Conservation (phyloP, 176 grass and related monocot genomes). For the Eleusine coracana region DNA sequence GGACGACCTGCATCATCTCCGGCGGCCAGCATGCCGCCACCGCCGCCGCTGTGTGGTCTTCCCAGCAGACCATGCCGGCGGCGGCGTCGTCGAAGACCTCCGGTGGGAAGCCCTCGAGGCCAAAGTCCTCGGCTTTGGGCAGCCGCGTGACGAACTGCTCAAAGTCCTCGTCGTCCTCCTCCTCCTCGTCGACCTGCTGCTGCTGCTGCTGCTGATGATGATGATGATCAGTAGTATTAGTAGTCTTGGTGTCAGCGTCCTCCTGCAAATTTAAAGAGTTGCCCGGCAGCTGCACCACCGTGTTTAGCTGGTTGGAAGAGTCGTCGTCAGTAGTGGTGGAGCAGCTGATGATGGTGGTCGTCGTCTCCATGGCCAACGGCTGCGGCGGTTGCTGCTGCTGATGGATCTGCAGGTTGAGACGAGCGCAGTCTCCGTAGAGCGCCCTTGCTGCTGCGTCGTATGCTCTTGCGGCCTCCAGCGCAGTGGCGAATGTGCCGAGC, state of each 20-base stretch:
- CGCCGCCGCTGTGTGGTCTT: not conserved
- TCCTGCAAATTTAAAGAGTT: no score
- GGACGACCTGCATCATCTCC: not conserved
- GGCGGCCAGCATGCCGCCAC: not conserved
- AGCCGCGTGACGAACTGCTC: constrained; percentile 68
- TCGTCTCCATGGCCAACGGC: no score
- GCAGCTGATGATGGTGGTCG: no score
- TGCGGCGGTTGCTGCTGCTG: no score
- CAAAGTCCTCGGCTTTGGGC: constrained; percentile 90
- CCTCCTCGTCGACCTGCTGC: not conserved
- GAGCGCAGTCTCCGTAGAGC: constrained; percentile 74
- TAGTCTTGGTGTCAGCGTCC: no score
- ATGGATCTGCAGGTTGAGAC: constrained; percentile 49
- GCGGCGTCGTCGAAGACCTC: constrained; percentile 60
- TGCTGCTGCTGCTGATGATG: no score
- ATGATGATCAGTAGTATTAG: no score
- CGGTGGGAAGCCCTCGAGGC: constrained; percentile 71
- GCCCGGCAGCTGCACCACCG: no score
- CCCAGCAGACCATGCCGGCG: constrained; percentile 39
- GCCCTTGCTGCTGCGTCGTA: constrained; percentile 58
- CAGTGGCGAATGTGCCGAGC: constrained; percentile 73
- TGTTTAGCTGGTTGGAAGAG: no score
- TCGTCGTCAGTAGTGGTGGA: no score
- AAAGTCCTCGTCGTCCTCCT: constrained; percentile 42
- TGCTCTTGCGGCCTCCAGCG: constrained; percentile 63